Percentiles rank a stretch among this genome's conserved stretches.
Evolutionary conservation across 2,329 filamentous ascomycete genomes (phyloP).

Genomic region (Macroventuria anomochaeta): DNA sequence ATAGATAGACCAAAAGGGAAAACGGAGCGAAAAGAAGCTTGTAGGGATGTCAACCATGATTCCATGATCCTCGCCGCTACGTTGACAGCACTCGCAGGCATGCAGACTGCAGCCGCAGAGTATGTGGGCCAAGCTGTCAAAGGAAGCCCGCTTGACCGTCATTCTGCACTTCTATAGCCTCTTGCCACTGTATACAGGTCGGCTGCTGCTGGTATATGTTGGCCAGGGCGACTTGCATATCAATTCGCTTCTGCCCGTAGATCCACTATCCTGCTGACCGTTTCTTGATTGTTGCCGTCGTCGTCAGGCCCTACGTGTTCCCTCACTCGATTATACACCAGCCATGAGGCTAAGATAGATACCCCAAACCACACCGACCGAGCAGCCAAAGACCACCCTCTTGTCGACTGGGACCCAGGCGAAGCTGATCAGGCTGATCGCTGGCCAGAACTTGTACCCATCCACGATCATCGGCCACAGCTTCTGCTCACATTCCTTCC

Average conservation of each 20-base stretch:
- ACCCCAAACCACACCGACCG: conserved; percentile 76
- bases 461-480: conserved; percentile 64
- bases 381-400: conserved; percentile 72
- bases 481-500: conserved; percentile 53
- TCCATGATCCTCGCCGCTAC: conserved; percentile 1
- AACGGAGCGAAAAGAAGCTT: conserved; percentile 4
- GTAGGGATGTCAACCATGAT: conserved; percentile 5
- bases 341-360: conserved; percentile 73
- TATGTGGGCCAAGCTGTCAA: conserved; percentile 8
- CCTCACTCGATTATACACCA: conserved; percentile 23
- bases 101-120: conserved; percentile 5
- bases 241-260: conserved; percentile 6
- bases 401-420: conserved; percentile 73
- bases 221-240: conserved; percentile 10
- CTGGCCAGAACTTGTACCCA: conserved; percentile 75
- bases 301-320: neutral
- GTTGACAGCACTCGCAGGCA: neutral
- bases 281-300: neutral
- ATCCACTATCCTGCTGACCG: neutral
- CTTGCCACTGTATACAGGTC: conserved; percentile 1
- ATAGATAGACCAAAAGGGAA: neutral
- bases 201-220: neutral
- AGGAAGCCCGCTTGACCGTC: neutral
- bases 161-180: neutral
- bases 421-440: conserved; percentile 74